Conservation (phyloP, 352 stramenopile species). For the Globisporangium megalacanthum region DNA sequence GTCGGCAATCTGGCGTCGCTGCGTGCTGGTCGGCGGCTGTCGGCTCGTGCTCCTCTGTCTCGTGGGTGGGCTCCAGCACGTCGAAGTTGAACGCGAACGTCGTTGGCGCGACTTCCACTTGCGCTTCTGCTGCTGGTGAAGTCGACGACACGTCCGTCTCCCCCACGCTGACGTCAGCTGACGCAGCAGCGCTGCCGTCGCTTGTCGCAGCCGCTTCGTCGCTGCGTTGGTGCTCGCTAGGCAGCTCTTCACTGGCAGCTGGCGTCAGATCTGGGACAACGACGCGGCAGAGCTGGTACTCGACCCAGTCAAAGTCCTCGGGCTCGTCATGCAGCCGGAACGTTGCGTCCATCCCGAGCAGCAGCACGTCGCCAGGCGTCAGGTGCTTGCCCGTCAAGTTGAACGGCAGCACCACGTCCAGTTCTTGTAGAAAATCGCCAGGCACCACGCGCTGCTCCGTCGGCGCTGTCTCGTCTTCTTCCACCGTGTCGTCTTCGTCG, state of each 20-base stretch:
- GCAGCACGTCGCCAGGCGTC: slow-evolving; percentile 37
- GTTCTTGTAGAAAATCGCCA: slow-evolving; percentile 5
- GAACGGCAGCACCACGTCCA: slow-evolving; percentile 65
- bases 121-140: slow-evolving; percentile 1
- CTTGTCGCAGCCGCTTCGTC: not conserved
- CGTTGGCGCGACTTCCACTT: slow-evolving; percentile 8
- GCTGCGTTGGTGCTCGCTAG: not conserved
- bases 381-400: slow-evolving; percentile 68
- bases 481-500: not conserved
- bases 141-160: not conserved
- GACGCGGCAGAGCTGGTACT: slow-evolving; percentile 42
- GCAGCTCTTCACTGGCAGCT: slow-evolving; percentile 1
- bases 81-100: slow-evolving; percentile 22
- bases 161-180: slow-evolving; percentile 6
- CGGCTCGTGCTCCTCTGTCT: not conserved
- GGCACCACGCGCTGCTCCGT: slow-evolving; percentile 2
- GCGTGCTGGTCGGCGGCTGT: not conserved
- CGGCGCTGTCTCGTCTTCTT: not conserved
- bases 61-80: slow-evolving; percentile 10
- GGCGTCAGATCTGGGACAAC: slow-evolving; percentile 32
- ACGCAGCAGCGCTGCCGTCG: not conserved
- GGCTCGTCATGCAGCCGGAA: slow-evolving; percentile 43
- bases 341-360: slow-evolving; percentile 42
- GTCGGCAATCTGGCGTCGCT: slow-evolving; percentile 4
- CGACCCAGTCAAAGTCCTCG: slow-evolving; percentile 47